Base-by-base conservation (phyloP, 192 early-diverging fungal species). In the Allomyces macrogynus region DNA sequence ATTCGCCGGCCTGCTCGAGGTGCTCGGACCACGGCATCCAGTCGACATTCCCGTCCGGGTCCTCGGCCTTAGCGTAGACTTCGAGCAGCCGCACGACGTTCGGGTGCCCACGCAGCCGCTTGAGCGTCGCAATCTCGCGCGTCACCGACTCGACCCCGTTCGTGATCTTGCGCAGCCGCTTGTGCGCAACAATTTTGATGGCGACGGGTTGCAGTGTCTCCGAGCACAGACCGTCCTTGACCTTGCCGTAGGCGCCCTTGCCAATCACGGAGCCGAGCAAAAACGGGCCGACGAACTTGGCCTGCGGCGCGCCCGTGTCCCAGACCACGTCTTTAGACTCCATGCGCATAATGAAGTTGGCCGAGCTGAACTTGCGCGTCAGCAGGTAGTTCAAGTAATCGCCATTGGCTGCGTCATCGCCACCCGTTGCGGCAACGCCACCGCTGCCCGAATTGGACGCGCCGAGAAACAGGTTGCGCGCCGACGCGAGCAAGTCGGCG, bases 11-110 rank as follows among this genome's bases (percentile, higher is more conserved):
- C 57, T 83, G 69, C 64, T 83, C 81, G 25, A 83, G 82, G 16
- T 76, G 70, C 23, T 66, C 60, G 62, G 78, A 83, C 80, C 81
- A 83, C 61, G 75, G 72, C 64, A 83, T 78, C 1, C 81, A 70
- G 0, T 73, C 75, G 42, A 68, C 64, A 40, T 78, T 75, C 20
- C 75, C 75, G 23, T 81, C 75, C 3, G 73, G 72, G 65, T 81
- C 78, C 66, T 83, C 79, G 0, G 81, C 79, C 68, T 83, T 83
- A 66, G 76, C 77, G 64, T 72, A 81, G 18, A 83, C 81, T 64
- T 83, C 81, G 61, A 81, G 67, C 3, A 83, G 67, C 2, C 64
- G 70, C 27, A 83, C 73, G 5, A 78, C 66, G 63, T 83, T 83
- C 3, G 61, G 64, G 66, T 83, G 78, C 9, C 49, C 49, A 43